Base-by-base conservation (phyloP, 1,284 basidiomycete species). In the Ceraceosorus guamensis region DNA sequence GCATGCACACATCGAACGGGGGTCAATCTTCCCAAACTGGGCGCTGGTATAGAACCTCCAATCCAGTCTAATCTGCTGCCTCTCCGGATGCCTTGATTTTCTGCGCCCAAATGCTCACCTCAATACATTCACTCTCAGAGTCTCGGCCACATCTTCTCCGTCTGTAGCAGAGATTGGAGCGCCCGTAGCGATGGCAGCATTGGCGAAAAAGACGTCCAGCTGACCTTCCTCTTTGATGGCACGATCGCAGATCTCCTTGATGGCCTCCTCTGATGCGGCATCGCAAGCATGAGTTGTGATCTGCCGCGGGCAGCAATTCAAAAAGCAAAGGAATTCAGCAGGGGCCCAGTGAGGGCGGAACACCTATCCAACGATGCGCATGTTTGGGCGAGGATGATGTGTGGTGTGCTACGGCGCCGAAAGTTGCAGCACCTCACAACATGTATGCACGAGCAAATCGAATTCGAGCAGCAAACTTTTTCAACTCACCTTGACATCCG, bases 181-280 rank as follows among this genome's bases (percentile, higher is more conserved):
- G 14, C 53, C 71, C 1, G 80, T 80, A 3, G 81, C 82, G 49
- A 86, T 57, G 16, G 65, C 75, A 7, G 75, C 73, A 51, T 96
- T 95, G 41, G 91, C 91, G 73, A 91, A 95, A 81, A 92, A 95
- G 63, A 93, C 85, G 67, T 96, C 92, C 14, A 95, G 80, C 48
- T 84, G 82, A 2, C 89, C 89, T 69, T 91, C 85, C 62, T 95
- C 90, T 43, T 82, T 75, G 14, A 91, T 66, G 1, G 87, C 87
- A 60, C 81, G 84, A 58, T 86, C 79, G 76, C 90, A 88, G 2
- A 91, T 73, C 3, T 76, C 78, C 34, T 81, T 80, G 60, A 95
- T 85, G 13, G 85, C 82, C n/a, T 77, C 66, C 57, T 91, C 85
- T 68, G 89, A 85, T 11, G 90, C 85, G 6, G 90, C 90, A 72